Evolutionary conservation across 352 stramenopile species (phyloP), one percentile per base, ranked within the genome.

Genomic region (Thraustochytrium striatum): DNA sequence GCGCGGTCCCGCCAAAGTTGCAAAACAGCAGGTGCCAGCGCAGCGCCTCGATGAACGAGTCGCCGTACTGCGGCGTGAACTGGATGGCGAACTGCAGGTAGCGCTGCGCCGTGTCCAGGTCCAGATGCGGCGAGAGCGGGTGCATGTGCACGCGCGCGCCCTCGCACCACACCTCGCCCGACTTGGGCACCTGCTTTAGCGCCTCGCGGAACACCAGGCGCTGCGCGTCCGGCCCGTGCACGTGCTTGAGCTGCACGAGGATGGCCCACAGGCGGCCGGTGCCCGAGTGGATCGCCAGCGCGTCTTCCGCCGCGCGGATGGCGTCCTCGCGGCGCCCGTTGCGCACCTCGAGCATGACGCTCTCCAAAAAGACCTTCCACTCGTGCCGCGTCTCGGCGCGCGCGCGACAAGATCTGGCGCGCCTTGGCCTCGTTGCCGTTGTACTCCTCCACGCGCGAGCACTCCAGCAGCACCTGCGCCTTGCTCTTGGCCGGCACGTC

Each of bases 111-210:
- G 81, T 82, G 47, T 85, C 62, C 50, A 92, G 72, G 57, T 94
- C 86, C 82, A 95, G 94, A 11, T 84, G 87, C 16, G 73, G 81
- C 36, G 86, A 93, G 52, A 93, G 88, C 36, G 91, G 91, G 82
- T 93, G 93, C 21, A 94, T 82, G 75, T 84, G 83, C 28, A 86
- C 53, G 21, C 86, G 84, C n/a, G 85, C 86, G 41, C 86, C 89
- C 85, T 95, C 91, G 82, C 90, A 94, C 91, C 91, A 96, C 0
- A 96, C 91, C 79, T 96, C 91, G n/a, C 91, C 91, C 61, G 87
- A 93, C 82, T 95, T 95, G 3, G 90, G 90, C 38, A 95, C 91
- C 53, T 89, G 86, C 79, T 89, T 86, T n/a, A 96, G 83, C 25
- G 91, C 89, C 61, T 84, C 69, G 59, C 72, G 57, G 33, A 86